Percentiles rank a stretch among this genome's conserved stretches.
Evolutionary conservation across 2,329 filamentous ascomycete genomes (phyloP).

Genomic region (Paracamarosporium sp.): DNA sequence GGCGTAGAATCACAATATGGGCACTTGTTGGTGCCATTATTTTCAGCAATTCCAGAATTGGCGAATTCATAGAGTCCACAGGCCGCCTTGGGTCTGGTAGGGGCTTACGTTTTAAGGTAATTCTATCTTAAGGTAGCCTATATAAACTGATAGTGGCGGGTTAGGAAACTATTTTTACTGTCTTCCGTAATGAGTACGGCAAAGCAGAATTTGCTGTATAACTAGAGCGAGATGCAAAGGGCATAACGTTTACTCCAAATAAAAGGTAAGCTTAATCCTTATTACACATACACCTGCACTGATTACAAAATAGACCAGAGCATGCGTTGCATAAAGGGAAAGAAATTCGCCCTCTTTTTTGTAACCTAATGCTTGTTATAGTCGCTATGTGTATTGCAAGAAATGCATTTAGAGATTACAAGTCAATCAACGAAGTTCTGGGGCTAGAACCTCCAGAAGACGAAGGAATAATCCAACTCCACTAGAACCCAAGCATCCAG

Average conservation of each 20-base stretch:
- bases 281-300: slow-evolving; percentile 1
- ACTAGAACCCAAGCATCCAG: slow-evolving; percentile 7
- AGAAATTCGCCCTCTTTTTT: slow-evolving; percentile 11
- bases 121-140: slow-evolving; percentile 10
- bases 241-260: slow-evolving; percentile 14
- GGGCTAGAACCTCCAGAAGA: slow-evolving; percentile 10
- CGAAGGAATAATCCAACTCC: slow-evolving; percentile 6
- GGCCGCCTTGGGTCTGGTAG: slow-evolving; percentile 11
- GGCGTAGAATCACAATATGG: slow-evolving; percentile 13
- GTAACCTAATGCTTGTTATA: slow-evolving; percentile 12
- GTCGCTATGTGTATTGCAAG: slow-evolving; percentile 9
- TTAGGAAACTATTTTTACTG: slow-evolving; percentile 16
- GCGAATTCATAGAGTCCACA: slow-evolving; percentile 12
- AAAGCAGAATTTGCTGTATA: slow-evolving; percentile 18
- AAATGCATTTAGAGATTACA: slow-evolving; percentile 12
- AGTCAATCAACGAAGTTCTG: slow-evolving; percentile 10
- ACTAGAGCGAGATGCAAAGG: slow-evolving; percentile 14
- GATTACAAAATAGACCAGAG: slow-evolving; percentile 11
- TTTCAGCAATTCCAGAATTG: slow-evolving; percentile 12
- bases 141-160: slow-evolving; percentile 9
- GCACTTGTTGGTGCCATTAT: slow-evolving; percentile 10
- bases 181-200: slow-evolving; percentile 14
- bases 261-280: slow-evolving; percentile 16
- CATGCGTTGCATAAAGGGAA: slow-evolving; percentile 11
- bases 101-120: slow-evolving; percentile 14